Evolutionary conservation across 495 filamentous ascomycete species (phyloP), one percentile per base, ranked within the genome.

Genomic region (Xylaria castorea): DNA sequence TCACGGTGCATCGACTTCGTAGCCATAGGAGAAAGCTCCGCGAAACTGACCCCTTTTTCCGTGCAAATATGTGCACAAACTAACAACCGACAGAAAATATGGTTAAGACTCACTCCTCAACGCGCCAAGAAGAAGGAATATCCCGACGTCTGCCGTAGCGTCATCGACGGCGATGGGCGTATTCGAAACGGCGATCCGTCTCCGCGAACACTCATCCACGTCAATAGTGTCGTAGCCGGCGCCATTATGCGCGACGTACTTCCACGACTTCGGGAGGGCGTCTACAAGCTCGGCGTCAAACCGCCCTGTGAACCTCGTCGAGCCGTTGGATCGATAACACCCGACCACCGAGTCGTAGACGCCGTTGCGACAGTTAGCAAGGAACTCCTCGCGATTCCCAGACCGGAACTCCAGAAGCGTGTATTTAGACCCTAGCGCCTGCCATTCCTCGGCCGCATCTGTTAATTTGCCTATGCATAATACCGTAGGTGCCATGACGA

Each of bases 221-320:
- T 95, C 92, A 38, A 96, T 88, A 70, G 94, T 92, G 75, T 96
- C 93, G 78, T 96, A 96, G 3, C 93, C 93, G 38, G 93, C 93
- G 44, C 94, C 94, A 76, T 94, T 95, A 79, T 97, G 94, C 77
- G 89, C 92, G 73, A 97, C 87, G 80, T 92, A 97, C 73, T 88
- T 91, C 76, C 97, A 78, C 3, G 88, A 91, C 40, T 80, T 75
- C 1, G 94, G 94, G 2, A 95, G 80, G 14, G 81, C 85, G 18
- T 82, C 80, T n/a, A 93, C 81, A 32, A 95, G 80, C 77, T 94
- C 91, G 53, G 83, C 84, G 72, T 94, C 88, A 25, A 94, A 78
- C 3, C 83, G 78, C 1, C 95, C 95, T 0, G 95, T 97, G 71
- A 92, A 82, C 0, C 72, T 61, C 27, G 88, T 83, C 57, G 91